These are phyloP conservation scores for Bathelium albidoporum DNA, from an alignment of 495 filamentous ascomycete genomes.

Conservation along the genomic window DNA sequence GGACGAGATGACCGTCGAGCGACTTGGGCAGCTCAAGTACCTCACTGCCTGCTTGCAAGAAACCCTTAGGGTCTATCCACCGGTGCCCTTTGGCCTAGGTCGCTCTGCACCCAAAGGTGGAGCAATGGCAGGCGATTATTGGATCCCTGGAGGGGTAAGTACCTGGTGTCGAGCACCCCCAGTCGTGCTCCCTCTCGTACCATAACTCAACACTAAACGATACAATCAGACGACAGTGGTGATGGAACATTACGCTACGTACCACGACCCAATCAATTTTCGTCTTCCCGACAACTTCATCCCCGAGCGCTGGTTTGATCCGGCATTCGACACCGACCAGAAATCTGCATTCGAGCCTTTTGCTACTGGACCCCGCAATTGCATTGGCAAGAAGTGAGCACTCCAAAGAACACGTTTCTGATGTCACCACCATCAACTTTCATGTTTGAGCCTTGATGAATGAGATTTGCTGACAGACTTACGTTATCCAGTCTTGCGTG, in stretches of 20 bases:
- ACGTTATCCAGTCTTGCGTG: slow-evolving; percentile 25
- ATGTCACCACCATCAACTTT: too few relatives aligned
- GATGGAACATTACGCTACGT: slow-evolving; percentile 15
- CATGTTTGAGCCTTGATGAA: neutral
- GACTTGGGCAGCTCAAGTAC: slow-evolving; percentile 16
- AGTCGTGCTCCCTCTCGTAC: too few relatives aligned
- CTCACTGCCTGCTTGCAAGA: slow-evolving; percentile 20
- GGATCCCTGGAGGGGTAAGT: slow-evolving; percentile 20
- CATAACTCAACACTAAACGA: too few relatives aligned
- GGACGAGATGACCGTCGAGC: slow-evolving; percentile 17
- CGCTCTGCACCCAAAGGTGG: slow-evolving; percentile 14
- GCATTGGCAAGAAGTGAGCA: slow-evolving; percentile 47
- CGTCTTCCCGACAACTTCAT: slow-evolving; percentile 33
- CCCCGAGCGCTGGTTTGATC: slow-evolving; percentile 42
- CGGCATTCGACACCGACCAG: slow-evolving; percentile 34
- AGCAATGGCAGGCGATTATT: slow-evolving; percentile 6
- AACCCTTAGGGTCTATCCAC: slow-evolving; percentile 20
- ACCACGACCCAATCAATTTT: slow-evolving; percentile 15
- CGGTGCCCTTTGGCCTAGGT: slow-evolving; percentile 11
- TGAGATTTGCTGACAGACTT: too few relatives aligned
- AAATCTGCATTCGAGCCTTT: slow-evolving; percentile 45
- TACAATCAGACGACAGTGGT: slow-evolving; percentile 10
- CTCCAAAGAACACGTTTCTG: too few relatives aligned
- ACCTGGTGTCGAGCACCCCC: too few relatives aligned
- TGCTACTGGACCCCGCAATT: slow-evolving; percentile 46